Conservation (phyloP, 169 alveolate species). For the Perkinsus marinus region DNA sequence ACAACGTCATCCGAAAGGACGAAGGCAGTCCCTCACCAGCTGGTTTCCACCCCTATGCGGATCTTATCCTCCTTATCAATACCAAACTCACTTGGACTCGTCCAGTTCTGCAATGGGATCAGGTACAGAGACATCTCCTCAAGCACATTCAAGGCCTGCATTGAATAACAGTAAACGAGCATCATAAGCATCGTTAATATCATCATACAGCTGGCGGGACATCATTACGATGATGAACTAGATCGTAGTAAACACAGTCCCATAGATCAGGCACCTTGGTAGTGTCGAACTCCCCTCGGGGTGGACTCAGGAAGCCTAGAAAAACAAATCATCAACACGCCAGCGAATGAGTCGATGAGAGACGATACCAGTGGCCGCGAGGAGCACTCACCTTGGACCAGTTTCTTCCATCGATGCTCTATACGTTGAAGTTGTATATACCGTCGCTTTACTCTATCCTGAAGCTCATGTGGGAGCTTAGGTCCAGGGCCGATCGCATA, state of each 20-base stretch:
- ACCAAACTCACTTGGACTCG: constrained; percentile 54
- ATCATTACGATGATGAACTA: constrained; percentile 49
- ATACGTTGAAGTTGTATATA: background rate
- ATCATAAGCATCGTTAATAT: too few relatives aligned
- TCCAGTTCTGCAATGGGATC: constrained; percentile 40
- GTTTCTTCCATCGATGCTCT: background rate
- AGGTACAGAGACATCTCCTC: constrained; percentile 31
- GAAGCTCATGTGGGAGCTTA: background rate
- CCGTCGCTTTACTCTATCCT: background rate
- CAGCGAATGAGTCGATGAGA: too few relatives aligned
- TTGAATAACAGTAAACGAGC: too few relatives aligned
- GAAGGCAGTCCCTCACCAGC: background rate
- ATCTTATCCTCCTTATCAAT: constrained; percentile 50
- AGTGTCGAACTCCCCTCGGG: constrained; percentile 36
- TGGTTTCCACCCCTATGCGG: constrained; percentile 33
- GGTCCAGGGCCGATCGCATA: background rate
- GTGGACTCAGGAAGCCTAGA: background rate
- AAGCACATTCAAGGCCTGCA: constrained; percentile 42
- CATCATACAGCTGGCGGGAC: background rate
- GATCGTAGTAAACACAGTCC: constrained; percentile 60
- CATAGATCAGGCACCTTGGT: constrained; percentile 60
- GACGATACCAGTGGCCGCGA: background rate
- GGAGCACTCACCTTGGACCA: background rate
- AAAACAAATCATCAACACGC: background rate
- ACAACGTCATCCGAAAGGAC: background rate